Conservation (phyloP, 768 basidiomycete genomes). For the Pleurotus giganteus region DNA sequence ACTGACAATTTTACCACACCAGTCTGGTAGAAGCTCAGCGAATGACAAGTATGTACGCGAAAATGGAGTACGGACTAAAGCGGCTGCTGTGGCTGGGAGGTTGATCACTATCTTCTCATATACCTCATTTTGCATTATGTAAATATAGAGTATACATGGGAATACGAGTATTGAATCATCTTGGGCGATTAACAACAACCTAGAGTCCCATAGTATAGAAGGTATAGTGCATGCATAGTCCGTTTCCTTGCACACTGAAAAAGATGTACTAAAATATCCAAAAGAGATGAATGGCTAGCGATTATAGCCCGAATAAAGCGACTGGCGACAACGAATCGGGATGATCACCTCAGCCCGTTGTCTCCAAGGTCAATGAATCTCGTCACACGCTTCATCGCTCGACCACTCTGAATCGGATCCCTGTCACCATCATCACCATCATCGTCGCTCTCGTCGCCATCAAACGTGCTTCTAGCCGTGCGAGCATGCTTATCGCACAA, state of each 20-base stretch:
- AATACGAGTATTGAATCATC: conserved; percentile 4
- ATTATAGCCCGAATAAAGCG: not conserved
- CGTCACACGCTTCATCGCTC: conserved; percentile 76
- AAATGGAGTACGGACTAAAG: conserved; percentile 94
- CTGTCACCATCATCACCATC: conserved; percentile 27
- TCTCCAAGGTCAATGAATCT: conserved; percentile 73
- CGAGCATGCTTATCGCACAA: conserved; percentile 81
- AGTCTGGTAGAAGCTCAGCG: conserved; percentile 82
- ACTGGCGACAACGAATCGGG: not conserved
- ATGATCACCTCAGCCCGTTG: conserved; percentile 22
- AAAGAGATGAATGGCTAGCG: not conserved
- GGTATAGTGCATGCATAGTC: conserved; percentile 2
- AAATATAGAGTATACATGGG: conserved; percentile 9
- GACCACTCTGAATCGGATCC: conserved; percentile 37
- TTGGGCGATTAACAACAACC: conserved; percentile 5
- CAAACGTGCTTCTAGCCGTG: conserved; percentile 16
- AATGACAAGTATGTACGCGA: conserved; percentile 83
- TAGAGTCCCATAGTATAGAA: conserved; percentile 6
- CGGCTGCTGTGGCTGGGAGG: conserved; percentile 85
- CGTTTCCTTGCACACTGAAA: not conserved
- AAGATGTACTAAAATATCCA: not conserved
- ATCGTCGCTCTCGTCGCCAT: conserved; percentile 19
- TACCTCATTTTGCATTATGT: conserved; percentile 1
- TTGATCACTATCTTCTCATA: conserved; percentile 25
- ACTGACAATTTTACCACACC: conserved; percentile 10